These are phyloP conservation scores for Leptoxyphium fumago DNA, from an alignment of 2,329 filamentous ascomycete genomes.

Conservation along the genomic window DNA sequence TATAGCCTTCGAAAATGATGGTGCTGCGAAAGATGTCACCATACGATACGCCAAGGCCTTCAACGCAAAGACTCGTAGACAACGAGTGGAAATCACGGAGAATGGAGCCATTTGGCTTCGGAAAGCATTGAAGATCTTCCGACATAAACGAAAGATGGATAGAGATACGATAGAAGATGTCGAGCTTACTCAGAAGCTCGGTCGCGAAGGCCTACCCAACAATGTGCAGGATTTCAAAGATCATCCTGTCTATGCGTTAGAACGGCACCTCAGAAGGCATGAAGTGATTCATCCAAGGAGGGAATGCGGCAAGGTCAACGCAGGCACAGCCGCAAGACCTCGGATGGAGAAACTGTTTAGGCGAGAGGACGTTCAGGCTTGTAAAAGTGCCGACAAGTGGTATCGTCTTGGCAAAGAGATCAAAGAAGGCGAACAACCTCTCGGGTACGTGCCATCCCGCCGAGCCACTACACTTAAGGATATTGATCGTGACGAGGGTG, in stretches of 20 bases:
- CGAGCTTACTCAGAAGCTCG: constrained; percentile 56
- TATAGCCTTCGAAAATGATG: constrained; percentile 70
- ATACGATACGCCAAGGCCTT: constrained; percentile 75
- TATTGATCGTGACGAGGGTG: constrained; percentile 20
- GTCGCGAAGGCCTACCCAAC: constrained; percentile 46
- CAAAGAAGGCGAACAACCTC: constrained; percentile 61
- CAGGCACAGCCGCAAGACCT: constrained; percentile 40
- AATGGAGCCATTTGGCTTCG: constrained; percentile 43
- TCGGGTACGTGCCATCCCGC: constrained; percentile 47
- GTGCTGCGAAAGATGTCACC: constrained; percentile 70
- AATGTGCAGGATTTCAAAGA: constrained; percentile 27
- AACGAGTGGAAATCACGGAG: constrained; percentile 57
- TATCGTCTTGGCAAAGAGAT: constrained; percentile 75
- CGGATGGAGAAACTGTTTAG: constrained; percentile 68
- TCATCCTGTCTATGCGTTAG: constrained; percentile 46
- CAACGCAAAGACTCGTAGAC: constrained; percentile 74
- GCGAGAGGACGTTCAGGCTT: constrained; percentile 62
- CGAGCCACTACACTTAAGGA: constrained; percentile 9
- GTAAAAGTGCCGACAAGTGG: constrained; percentile 75
- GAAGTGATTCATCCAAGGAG: constrained; percentile 65
- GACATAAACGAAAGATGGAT: constrained; percentile 30
- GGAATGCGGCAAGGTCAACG: constrained; percentile 62
- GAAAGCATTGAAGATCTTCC: constrained; percentile 32
- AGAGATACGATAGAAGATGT: constrained; percentile 73
- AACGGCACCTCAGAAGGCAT: constrained; percentile 68